Evolutionary conservation across 306 rosid species (phyloP).

Genomic region (Sesbania bispinosa): DNA sequence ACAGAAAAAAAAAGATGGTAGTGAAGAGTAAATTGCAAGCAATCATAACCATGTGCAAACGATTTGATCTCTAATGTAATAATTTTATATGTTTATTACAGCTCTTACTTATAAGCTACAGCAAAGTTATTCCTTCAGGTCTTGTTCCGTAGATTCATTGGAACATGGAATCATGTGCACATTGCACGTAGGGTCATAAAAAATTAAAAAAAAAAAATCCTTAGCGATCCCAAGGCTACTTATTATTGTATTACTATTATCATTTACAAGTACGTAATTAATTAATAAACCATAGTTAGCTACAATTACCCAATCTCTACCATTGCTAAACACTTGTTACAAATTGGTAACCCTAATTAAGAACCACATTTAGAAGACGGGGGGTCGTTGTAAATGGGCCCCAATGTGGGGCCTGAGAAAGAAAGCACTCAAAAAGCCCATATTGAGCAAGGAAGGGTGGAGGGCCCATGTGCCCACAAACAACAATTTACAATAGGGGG

Average conservation of each 20-base stretch:
- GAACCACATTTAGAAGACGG: neutral
- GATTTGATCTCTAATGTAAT: constrained; percentile 24
- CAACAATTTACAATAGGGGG: constrained; percentile 39
- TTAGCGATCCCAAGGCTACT: constrained; percentile 30
- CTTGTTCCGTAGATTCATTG: constrained; percentile 25
- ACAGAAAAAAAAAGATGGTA: neutral
- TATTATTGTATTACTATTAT: neutral
- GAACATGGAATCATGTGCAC: constrained; percentile 66
- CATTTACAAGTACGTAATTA: no score
- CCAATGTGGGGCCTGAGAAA: constrained; percentile 50
- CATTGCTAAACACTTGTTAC: no score
- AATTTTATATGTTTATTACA: constrained; percentile 17
- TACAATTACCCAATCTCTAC: neutral
- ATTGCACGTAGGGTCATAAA: constrained; percentile 31
- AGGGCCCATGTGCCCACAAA: constrained; percentile 64
- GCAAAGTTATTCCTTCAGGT: constrained; percentile 28
- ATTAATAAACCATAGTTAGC: neutral
- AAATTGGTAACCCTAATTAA: constrained; percentile 18
- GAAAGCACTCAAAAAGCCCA: constrained; percentile 59
- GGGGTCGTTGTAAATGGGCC: constrained; percentile 29
- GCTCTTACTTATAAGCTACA: constrained; percentile 20
- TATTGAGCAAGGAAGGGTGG: constrained; percentile 49
- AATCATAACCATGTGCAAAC: constrained; percentile 50
- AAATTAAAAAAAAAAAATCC: no score
- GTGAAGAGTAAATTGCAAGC: constrained; percentile 56